These are phyloP conservation scores for Citrullus colocynthis DNA, from an alignment of 306 rosid genomes.

Conservation along the genomic window DNA sequence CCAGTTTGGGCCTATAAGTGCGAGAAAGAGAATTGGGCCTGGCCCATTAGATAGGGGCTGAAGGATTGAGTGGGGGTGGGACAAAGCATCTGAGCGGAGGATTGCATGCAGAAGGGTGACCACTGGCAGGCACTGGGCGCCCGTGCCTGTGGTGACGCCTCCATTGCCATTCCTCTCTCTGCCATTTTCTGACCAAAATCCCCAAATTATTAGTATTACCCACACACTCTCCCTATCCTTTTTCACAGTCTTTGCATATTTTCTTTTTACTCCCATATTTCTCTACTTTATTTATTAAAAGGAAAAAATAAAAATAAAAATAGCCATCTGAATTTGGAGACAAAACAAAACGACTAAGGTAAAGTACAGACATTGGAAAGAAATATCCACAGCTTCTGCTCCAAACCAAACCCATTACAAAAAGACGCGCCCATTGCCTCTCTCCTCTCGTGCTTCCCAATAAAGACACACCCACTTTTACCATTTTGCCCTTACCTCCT, in stretches of 20 bases:
- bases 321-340: neutral
- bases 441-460: constrained; percentile 12
- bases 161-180: neutral
- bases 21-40: neutral
- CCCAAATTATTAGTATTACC: neutral
- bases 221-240: neutral
- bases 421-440: constrained; percentile 32
- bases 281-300: neutral
- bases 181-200: neutral
- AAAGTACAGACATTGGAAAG: constrained; percentile 4
- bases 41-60: neutral
- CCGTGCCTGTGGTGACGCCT: neutral
- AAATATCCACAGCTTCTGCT: constrained; percentile 5
- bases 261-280: neutral
- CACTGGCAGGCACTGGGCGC: neutral
- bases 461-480: neutral
- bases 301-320: neutral
- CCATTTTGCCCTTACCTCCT: constrained; percentile 14
- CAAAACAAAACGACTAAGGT: neutral
- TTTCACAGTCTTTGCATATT: neutral
- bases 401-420: neutral
- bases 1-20: neutral
- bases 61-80: neutral
- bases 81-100: neutral
- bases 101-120: neutral